These are phyloP conservation scores for Exophiala alcalophila DNA, from an alignment of 2,329 filamentous ascomycete species.

Conservation along the genomic window DNA sequence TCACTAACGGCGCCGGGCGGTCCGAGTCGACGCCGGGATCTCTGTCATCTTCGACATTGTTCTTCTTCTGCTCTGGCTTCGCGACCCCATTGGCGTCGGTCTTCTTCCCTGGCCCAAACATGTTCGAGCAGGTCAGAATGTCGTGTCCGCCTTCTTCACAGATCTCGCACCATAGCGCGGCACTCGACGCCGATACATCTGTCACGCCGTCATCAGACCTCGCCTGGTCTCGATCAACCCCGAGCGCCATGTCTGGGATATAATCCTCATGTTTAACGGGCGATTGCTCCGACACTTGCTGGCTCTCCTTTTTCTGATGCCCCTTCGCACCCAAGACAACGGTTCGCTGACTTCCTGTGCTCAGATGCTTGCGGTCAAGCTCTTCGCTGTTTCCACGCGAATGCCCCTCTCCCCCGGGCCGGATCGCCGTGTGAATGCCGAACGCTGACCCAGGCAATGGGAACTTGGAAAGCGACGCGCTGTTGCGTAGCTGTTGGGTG, in stretches of 20 bases:
- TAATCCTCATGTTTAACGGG: conserved; percentile 14
- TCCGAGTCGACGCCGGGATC: conserved; percentile 9
- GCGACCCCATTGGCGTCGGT: background rate
- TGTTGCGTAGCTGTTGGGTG: conserved; percentile 63
- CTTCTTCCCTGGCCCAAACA: conserved; percentile 54
- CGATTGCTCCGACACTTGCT: conserved; percentile 6
- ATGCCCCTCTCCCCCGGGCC: conserved; percentile 37
- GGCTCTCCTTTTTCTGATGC: conserved; percentile 8
- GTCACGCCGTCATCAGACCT: conserved; percentile 36
- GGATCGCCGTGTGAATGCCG: conserved; percentile 23
- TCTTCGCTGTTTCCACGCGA: conserved; percentile 35
- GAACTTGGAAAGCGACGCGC: conserved; percentile 25
- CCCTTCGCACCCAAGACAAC: conserved; percentile 21
- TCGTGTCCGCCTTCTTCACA: conserved; percentile 91
- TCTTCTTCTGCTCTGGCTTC: background rate
- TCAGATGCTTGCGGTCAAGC: conserved; percentile 25
- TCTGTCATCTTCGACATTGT: background rate
- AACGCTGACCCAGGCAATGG: conserved; percentile 27
- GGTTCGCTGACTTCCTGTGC: conserved; percentile 25
- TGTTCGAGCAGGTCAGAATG: conserved; percentile 88
- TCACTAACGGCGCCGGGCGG: conserved; percentile 25
- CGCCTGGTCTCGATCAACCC: conserved; percentile 50
- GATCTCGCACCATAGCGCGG: conserved; percentile 80
- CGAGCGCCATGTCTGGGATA: conserved; percentile 34
- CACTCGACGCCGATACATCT: conserved; percentile 63